phyloP scores from a whole-genome alignment of 345 rosid species.

The Reutealis trisperma region DNA sequence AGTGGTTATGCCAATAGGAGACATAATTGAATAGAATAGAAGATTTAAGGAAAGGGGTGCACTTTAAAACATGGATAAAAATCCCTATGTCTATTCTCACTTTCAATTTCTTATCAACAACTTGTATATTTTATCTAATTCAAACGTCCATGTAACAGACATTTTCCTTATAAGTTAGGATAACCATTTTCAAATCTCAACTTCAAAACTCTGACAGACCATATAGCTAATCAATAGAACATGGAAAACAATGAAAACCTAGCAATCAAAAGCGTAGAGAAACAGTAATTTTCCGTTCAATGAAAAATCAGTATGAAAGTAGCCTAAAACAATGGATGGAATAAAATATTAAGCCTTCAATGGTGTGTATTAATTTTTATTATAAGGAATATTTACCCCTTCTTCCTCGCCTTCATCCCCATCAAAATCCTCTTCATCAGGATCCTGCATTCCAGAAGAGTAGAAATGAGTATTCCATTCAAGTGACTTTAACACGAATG shows the following conservation, averaged over 20 bases:
- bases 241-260: not conserved
- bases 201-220: not conserved
- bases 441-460: constrained; percentile 19
- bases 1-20: not conserved
- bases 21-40: too few species aligned
- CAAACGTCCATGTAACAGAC: not conserved
- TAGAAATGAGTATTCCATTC: not conserved
- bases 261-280: not conserved
- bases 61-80: not conserved
- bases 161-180: not conserved
- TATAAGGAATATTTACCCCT: constrained; percentile 19
- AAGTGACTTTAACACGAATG: not conserved
- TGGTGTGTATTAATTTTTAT: not conserved
- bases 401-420: constrained; percentile 24
- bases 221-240: not conserved
- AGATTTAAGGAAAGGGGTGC: not conserved
- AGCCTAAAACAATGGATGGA: not conserved
- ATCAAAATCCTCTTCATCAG: constrained; percentile 26
- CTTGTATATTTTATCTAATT: not conserved
- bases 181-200: not conserved
- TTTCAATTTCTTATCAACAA: not conserved
- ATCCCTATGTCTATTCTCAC: not conserved
- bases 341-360: not conserved
- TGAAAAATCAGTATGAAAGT: not conserved
- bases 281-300: not conserved